Base-by-base conservation (phyloP, 305 asterid species). In the Andrographis paniculata region DNA sequence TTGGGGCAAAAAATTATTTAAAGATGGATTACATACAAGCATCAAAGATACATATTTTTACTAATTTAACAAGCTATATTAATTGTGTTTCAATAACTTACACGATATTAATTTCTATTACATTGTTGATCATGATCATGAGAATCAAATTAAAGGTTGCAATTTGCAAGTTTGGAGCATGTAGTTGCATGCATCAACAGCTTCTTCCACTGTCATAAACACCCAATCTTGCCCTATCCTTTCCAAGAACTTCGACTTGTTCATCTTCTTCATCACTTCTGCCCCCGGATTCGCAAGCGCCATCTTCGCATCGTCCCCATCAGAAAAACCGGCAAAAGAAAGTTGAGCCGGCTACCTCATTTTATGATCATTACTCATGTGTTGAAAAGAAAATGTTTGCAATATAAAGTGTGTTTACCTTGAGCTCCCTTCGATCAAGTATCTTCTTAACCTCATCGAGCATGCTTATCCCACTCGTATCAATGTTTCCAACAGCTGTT, bases 401-500 rank as follows among this genome's bases (percentile, higher is more conserved):
- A 33, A n/a, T 33, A 8, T 6, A 2, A 2, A 1, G 14, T 2
- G 4, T 37, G 40, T 41, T 1, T 35, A 79, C 96, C 94, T 78
- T 85, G 51, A 80, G 70, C 58, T 76, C 87, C 75, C 88, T 75
- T 52, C 92, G 68, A 17, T 86, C 96, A 1, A 71, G 35, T 33
- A 59, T 72, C 80, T 86, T 86, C 66, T 75, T 75, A 11, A 86
- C 66, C 76, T 91, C 98, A 19, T 91, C 81, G 11, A 86, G 60
- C 98, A 91, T 86, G 73, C 88, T 75, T 30, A 91, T 80, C 54
- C 98, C 98, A 21, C 98, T 91, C 18, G 98, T 91, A 45, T 91
- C 98, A 15, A 91, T 86, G 78, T 86, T 91, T 15, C 87, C 98
- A 5, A 91, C 84, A 35, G 98, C 98, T 89, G 80, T 11, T 5